Percentiles rank a stretch among this genome's conserved stretches.
These are phyloP conservation scores for Orbilia blumenaviensis DNA, from an alignment of 2,329 filamentous ascomycete genomes.

Conservation along the genomic window DNA sequence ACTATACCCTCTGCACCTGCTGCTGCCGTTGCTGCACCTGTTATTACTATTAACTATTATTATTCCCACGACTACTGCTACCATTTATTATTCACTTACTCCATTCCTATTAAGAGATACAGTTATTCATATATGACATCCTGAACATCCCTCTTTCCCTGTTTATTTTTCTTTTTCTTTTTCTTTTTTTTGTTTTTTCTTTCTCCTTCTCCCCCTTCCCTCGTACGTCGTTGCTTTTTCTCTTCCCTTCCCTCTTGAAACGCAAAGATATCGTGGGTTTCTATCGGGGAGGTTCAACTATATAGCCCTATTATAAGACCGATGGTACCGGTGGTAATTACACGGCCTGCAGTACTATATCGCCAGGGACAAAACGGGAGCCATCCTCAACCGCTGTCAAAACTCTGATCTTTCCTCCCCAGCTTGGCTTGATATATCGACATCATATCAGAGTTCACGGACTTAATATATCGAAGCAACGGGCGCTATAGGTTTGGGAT, in stretches of 20 bases:
- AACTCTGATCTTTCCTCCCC: conserved; percentile 39
- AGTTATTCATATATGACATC: conserved; percentile 29
- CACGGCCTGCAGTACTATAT: conserved; percentile 47
- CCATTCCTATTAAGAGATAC: background rate
- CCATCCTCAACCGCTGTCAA: conserved; percentile 49
- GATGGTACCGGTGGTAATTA: conserved; percentile 54
- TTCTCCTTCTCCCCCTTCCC: background rate
- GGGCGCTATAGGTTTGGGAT: conserved; percentile 38
- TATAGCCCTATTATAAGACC: conserved; percentile 50
- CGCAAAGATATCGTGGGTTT: conserved; percentile 41
- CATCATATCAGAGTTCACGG: background rate
- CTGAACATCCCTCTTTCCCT: conserved; percentile 6
- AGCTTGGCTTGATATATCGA: conserved; percentile 19
- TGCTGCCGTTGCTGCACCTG: no score
- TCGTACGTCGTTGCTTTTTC: conserved; percentile 12
- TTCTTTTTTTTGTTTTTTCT: conserved; percentile 6
- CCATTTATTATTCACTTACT: no score
- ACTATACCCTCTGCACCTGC: no score
- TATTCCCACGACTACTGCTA: background rate
- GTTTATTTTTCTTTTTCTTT: conserved; percentile 4
- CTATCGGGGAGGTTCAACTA: conserved; percentile 44
- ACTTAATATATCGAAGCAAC: background rate
- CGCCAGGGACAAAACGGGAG: conserved; percentile 52
- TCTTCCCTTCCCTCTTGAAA: conserved; percentile 46
- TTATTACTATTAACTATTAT: no score